Conservation (phyloP, 352 stramenopile species). For the Phytophthora multivora region DNA sequence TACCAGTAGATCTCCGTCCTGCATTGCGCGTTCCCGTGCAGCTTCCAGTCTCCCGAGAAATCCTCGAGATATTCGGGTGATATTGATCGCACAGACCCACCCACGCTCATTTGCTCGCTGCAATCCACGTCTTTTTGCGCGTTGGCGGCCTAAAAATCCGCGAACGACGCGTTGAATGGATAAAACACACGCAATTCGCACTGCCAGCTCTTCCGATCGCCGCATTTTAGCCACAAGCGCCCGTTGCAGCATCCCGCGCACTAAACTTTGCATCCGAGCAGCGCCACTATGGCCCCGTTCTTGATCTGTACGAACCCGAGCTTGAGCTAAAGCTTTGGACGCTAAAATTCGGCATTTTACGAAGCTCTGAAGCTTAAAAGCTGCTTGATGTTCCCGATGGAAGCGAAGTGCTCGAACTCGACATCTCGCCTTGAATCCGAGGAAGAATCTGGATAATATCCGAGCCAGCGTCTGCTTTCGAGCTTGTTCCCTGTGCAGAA, state of each 20-base stretch:
- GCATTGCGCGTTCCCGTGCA: constrained; percentile 24
- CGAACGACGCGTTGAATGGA: constrained; percentile 55
- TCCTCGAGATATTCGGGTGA: constrained; percentile 57
- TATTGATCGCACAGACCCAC: constrained; percentile 41
- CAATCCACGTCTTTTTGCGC: constrained; percentile 34
- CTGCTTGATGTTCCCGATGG: constrained; percentile 31
- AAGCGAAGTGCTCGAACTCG: constrained; percentile 43
- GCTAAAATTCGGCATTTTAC: constrained; percentile 34
- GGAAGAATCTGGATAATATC: constrained; percentile 38
- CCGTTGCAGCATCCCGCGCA: constrained; percentile 42
- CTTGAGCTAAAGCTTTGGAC: constrained; percentile 36
- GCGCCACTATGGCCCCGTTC: constrained; percentile 43
- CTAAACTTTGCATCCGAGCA: constrained; percentile 42
- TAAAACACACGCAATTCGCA: constrained; percentile 54
- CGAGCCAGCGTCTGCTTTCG: constrained; percentile 31
- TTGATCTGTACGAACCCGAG: constrained; percentile 4
- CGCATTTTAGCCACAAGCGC: constrained; percentile 38
- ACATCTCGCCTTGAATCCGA: constrained; percentile 54
- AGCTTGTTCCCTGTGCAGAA: constrained; percentile 25
- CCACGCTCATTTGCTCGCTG: constrained; percentile 34
- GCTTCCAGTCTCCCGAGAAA: constrained; percentile 49
- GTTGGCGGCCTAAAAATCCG: constrained; percentile 47
- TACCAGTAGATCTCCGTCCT: constrained; percentile 59
- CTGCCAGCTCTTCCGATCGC: constrained; percentile 36
- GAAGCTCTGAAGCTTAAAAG: constrained; percentile 48